Evolutionary conservation across 345 rosid species (phyloP).

Genomic region (Kandelia obovata): DNA sequence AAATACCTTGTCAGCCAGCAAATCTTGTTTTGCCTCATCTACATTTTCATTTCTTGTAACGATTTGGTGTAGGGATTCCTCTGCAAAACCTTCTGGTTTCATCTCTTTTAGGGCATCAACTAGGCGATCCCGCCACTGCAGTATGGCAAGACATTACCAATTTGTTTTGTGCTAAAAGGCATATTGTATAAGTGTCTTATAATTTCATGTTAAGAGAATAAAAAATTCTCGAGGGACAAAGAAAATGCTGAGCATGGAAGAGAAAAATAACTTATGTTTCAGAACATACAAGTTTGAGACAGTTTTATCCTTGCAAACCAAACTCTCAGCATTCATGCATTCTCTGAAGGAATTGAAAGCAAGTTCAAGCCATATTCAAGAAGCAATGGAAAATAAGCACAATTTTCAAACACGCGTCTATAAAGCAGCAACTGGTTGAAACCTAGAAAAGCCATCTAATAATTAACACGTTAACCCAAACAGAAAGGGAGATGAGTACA

Average conservation of each 20-base stretch:
- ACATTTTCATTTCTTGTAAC: slow-evolving; percentile 47
- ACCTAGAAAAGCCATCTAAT: too few species aligned
- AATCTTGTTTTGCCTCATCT: slow-evolving; percentile 45
- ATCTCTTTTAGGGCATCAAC: slow-evolving; percentile 65
- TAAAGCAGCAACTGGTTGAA: background rate
- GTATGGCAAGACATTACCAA: slow-evolving; percentile 24
- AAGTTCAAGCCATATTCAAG: background rate
- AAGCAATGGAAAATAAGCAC: background rate
- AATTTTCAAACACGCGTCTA: background rate
- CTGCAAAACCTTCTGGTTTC: slow-evolving; percentile 53
- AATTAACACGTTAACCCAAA: too few species aligned
- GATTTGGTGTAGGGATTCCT: slow-evolving; percentile 41
- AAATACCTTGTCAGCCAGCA: slow-evolving; percentile 43
- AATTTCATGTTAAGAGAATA: background rate
- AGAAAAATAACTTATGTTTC: background rate
- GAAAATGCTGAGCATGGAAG: background rate
- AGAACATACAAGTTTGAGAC: background rate
- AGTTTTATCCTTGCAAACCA: background rate
- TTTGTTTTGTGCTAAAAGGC: slow-evolving; percentile 2
- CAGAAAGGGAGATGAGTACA: background rate
- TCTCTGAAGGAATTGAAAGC: too few species aligned
- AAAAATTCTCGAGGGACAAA: background rate
- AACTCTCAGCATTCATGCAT: background rate
- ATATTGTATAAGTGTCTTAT: background rate
- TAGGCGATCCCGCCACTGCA: slow-evolving; percentile 91